A percentile compares a stretch with the other conserved stretches of the same genome.
phyloP scores from a whole-genome alignment of 345 rosid genomes.

The Rhodamnia rubescens region DNA sequence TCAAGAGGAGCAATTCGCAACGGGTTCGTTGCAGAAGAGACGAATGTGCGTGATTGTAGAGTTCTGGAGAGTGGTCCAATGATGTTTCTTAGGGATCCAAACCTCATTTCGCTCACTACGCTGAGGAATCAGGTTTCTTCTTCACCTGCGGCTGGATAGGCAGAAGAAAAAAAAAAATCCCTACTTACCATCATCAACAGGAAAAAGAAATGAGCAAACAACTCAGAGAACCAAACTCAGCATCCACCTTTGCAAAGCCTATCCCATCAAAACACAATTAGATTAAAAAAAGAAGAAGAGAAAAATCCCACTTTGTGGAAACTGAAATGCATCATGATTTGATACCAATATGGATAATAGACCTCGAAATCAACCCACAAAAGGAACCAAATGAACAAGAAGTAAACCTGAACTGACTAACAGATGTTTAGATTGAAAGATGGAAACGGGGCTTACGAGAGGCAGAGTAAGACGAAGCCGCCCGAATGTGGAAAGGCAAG shows the following conservation, averaged over 20 bases:
- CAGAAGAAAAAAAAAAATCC: background rate
- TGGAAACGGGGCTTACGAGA: no score
- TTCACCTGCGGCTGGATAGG: background rate
- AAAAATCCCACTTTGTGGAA: background rate
- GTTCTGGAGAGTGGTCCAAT: conserved; percentile 40
- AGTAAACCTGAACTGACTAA: background rate
- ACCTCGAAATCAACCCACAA: background rate
- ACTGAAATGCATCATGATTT: background rate
- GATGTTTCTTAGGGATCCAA: conserved; percentile 35
- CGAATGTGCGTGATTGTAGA: conserved; percentile 16
- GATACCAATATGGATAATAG: background rate
- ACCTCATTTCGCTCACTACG: conserved; percentile 22
- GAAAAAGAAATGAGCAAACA: background rate
- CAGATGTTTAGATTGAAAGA: no score
- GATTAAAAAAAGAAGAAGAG: background rate
- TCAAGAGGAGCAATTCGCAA: conserved; percentile 5
- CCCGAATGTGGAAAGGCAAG: background rate
- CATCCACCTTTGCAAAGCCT: background rate
- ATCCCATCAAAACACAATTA: background rate
- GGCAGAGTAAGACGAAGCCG: no score
- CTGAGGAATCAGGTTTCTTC: background rate
- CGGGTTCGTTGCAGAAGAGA: conserved; percentile 7
- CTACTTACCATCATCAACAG: background rate
- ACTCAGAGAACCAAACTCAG: background rate
- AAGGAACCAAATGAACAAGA: background rate